Base-by-base conservation (phyloP, 2,329 filamentous ascomycete species). In the Zarea fungicola region DNA sequence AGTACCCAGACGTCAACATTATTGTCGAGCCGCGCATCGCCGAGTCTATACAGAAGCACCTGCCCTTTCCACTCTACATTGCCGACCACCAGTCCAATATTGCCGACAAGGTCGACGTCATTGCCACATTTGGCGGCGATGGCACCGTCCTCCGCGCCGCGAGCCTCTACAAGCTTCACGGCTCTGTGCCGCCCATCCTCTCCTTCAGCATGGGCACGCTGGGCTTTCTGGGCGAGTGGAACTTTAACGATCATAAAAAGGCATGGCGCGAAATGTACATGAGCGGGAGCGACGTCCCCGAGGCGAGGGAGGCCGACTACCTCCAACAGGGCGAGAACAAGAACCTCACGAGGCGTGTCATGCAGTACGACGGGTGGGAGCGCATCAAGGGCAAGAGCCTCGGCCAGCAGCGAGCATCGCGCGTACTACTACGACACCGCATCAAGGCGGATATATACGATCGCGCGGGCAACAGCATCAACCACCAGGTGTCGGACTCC, bases 151-250 rank as follows among this genome's bases (percentile, higher is more conserved):
- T 96, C 40, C 87, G 88, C 52, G 90, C 90, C 0, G 86, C 89
- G 2, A 91, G 87, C 47, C 77, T 62, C 18, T 51, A 47, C 69
- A 89, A 89, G 51, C 85, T 88, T 31, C 83, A 87, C 37, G 75
- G 79, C 2, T 82, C 83, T 36, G 92, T 99, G 0, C 93, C 93
- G 0, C 93, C 93, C 0, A 87, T 99, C 28, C 74, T 99, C 7
- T 90, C 89, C 2, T 99, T 99, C 63, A 95, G 90, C 63, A 96
- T 99, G 89, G 93, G 93, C 6, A 95, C 92, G 0, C 73, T 99
- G 1, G 93, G 93, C 0, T 99, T 99, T 57, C 71, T 99, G 7
- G 91, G 92, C 14, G 92, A 97, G 67, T 99, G 92, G 91, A 95
- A 93, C 60, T 97, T 97, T 63, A 76, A 77, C 6, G 91, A 97